A percentile compares a stretch with the other conserved stretches of the same genome.
Evolutionary conservation across 257 asterid species (phyloP).

Genomic region (Phtheirospermum japonicum): DNA sequence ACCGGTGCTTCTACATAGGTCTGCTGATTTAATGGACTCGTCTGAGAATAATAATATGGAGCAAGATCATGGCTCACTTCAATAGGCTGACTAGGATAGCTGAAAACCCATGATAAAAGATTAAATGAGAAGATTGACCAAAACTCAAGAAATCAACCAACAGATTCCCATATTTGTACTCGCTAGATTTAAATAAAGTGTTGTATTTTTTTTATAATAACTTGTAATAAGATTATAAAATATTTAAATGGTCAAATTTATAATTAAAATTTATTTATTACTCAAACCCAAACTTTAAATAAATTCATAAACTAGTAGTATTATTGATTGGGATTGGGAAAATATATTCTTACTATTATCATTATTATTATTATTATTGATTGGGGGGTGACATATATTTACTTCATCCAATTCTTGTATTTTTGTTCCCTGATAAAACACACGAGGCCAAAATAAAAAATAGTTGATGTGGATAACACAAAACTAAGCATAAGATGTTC

Average conservation of each 20-base stretch:
- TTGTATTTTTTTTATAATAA: not conserved
- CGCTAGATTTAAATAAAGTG: not conserved
- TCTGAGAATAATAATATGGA: conserved; percentile 34
- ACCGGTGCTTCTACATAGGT: conserved; percentile 34
- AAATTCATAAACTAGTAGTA: too few species aligned
- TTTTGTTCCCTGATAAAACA: not conserved
- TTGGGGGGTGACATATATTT: not conserved
- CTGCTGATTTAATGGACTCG: conserved; percentile 31
- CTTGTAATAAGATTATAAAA: too few species aligned
- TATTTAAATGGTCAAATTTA: too few species aligned
- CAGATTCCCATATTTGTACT: not conserved
- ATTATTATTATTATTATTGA: too few species aligned
- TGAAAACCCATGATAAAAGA: conserved; percentile 23
- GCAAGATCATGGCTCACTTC: conserved; percentile 37
- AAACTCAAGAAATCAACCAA: conserved; percentile 14
- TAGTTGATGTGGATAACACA: too few species aligned
- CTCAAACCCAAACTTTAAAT: too few species aligned
- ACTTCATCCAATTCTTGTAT: not conserved
- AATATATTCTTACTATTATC: too few species aligned
- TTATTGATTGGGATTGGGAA: too few species aligned
- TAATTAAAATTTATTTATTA: too few species aligned
- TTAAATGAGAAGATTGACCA: conserved; percentile 8
- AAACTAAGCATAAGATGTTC: not conserved
- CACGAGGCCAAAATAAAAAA: not conserved
- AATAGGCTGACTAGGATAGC: conserved; percentile 31